Evolutionary conservation across 1,284 basidiomycete species (phyloP).

Genomic region (Exobasidium rhododendri): DNA sequence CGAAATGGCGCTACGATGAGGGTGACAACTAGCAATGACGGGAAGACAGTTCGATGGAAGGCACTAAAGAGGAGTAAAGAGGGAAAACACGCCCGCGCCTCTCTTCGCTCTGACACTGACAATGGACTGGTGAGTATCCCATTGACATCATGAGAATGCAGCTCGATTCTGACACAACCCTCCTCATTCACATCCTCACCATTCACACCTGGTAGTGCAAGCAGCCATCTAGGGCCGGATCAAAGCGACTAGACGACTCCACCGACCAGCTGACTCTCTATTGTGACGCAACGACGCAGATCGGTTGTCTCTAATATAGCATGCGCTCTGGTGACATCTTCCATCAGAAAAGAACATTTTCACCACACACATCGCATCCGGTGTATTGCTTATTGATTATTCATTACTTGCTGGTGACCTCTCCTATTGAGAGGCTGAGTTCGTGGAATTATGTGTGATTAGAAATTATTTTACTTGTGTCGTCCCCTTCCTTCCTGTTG

Average conservation of each 20-base stretch:
- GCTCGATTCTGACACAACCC: not conserved
- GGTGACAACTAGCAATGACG: not conserved
- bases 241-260: not conserved
- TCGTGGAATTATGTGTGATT: too few species aligned
- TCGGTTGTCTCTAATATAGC: not conserved
- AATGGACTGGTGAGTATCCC: too few species aligned
- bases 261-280: not conserved
- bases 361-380: too few species aligned
- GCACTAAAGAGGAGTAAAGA: conserved; percentile 12
- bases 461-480: too few species aligned
- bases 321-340: too few species aligned
- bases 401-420: too few species aligned
- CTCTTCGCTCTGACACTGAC: not conserved
- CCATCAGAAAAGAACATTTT: too few species aligned
- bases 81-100: conserved; percentile 1
- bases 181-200: not conserved
- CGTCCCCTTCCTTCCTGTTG: too few species aligned
- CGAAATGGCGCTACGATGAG: not conserved
- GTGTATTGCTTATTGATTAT: too few species aligned
- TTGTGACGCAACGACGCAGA: not conserved
- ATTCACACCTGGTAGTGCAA: not conserved
- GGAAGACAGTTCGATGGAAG: not conserved
- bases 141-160: not conserved
- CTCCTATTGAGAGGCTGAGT: too few species aligned
- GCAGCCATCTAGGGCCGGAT: not conserved